A percentile compares a stretch with the other conserved stretches of the same genome.
phyloP scores from a whole-genome alignment of 495 filamentous ascomycete genomes.

The Podospora pseudoanserina region DNA sequence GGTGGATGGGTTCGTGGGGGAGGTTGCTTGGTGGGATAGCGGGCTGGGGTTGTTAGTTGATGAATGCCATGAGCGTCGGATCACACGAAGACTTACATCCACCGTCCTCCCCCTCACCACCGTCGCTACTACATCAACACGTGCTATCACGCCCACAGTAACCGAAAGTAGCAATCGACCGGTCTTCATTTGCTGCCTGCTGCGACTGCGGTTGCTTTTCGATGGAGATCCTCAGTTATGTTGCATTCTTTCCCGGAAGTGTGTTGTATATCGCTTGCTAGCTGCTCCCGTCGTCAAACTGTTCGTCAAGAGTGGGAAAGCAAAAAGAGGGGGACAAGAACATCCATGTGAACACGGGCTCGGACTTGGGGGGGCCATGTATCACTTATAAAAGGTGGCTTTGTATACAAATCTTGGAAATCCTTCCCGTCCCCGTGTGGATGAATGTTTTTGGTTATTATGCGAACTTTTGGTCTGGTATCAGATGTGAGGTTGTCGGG shows the following conservation, averaged over 20 bases:
- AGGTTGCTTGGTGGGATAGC: neutral
- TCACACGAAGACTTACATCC: neutral
- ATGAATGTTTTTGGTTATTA: neutral
- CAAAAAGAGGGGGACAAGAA: neutral
- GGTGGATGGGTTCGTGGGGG: neutral
- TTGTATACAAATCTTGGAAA: neutral
- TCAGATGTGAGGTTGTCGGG: neutral
- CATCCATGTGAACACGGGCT: neutral
- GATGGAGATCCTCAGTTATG: neutral
- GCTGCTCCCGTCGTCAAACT: too few species aligned
- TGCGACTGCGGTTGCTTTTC: neutral
- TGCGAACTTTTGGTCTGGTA: neutral
- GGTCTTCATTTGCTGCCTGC: neutral
- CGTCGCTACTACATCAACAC: neutral
- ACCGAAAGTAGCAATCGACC: neutral
- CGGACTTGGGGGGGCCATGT: neutral
- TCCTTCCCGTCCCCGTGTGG: neutral
- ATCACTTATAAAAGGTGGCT: neutral
- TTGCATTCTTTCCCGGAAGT: too few species aligned
- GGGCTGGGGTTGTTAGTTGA: neutral
- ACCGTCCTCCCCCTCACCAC: neutral
- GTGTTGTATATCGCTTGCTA: too few species aligned
- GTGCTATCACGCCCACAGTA: neutral
- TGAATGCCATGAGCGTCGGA: too few species aligned
- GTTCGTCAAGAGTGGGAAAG: neutral